Base-by-base conservation (phyloP, 805 yeast genomes). In the Spathaspora arborariae region DNA sequence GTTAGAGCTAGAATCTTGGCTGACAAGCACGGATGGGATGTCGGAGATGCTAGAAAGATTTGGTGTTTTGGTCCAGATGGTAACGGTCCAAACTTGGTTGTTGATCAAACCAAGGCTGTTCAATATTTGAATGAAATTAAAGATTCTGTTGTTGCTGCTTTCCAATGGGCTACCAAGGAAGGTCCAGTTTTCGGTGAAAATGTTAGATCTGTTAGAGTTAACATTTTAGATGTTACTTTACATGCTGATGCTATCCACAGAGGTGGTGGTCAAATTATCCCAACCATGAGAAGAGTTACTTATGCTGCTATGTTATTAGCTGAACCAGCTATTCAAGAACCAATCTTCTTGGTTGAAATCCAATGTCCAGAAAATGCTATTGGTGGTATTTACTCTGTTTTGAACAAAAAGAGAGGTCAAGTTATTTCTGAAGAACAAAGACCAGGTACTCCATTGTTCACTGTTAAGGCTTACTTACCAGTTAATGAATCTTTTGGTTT, bases 51-150 rank as follows among this genome's bases (percentile, higher is more conserved):
- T 79, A 91, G 99, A 87, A 92, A 94, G 94, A 94, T 92, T 72
- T 92, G 99, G 99, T 89, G 97, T 87, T 92, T 92, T 90, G 99
- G 99, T 81, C 98, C 99, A 74, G 99, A 92, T 72, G 97, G 97
- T 78, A 84, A 80, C 75, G 99, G 99, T 79, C 91, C 99, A 68
- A 92, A 92, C 82, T 77, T 94, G 70, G 97, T 92, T 70, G 96
- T 92, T 76, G 99, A 92, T 82, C 97, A 91, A 80, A 92, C 98
- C 70, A 92, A 92, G 92, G 99, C 99, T 69, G 98, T 92, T 56
- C 98, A 94, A 82, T 92, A 91, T 90, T 85, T 92, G 80, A 76
- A 81, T 76, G 99, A 92, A 84, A 94, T 94, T 84, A 92, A 92
- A 88, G 99, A 92, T 79, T 92, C 96, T 69, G 97, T 91, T 69